Evolutionary conservation across 179 eudicot genomes (phyloP).

Genomic region (Spinacia oleracea): DNA sequence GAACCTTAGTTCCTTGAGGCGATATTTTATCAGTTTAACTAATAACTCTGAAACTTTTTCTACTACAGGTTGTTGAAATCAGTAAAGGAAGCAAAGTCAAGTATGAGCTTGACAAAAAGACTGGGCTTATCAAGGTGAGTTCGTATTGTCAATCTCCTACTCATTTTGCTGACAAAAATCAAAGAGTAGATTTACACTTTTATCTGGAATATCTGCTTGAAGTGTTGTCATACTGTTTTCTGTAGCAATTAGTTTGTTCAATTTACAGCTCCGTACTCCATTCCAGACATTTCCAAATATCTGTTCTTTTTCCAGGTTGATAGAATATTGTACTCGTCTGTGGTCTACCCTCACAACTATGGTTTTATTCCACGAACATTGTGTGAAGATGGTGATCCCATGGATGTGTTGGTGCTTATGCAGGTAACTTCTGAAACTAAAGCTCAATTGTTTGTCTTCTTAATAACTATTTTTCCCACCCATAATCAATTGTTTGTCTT

Average conservation of each 20-base stretch:
- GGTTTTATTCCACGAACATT: constrained; percentile 39
- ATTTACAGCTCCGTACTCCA: not conserved
- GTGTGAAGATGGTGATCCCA: constrained; percentile 42
- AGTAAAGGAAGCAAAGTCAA: constrained; percentile 40
- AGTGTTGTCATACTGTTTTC: not conserved
- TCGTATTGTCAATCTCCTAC: not conserved
- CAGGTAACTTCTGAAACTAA: constrained; percentile 34
- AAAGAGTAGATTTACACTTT: not conserved
- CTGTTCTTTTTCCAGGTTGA: constrained; percentile 30
- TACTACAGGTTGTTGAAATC: constrained; percentile 39
- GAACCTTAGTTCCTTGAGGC: not conserved
- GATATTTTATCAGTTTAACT: not conserved
- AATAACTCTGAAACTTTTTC: constrained; percentile 6
- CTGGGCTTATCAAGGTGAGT: constrained; percentile 38
- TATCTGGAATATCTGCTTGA: not conserved
- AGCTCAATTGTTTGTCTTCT: too few species aligned
- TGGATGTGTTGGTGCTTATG: constrained; percentile 43
- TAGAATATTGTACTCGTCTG: constrained; percentile 39
- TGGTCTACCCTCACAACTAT: constrained; percentile 43
- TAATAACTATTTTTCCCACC: too few species aligned
- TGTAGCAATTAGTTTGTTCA: not conserved
- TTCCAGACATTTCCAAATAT: not conserved
- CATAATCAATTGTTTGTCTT: not conserved
- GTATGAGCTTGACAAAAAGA: constrained; percentile 41
- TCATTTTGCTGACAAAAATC: not conserved